These are phyloP conservation scores for Candida nanaspora DNA, from an alignment of 805 yeast species.

Conservation along the genomic window DNA sequence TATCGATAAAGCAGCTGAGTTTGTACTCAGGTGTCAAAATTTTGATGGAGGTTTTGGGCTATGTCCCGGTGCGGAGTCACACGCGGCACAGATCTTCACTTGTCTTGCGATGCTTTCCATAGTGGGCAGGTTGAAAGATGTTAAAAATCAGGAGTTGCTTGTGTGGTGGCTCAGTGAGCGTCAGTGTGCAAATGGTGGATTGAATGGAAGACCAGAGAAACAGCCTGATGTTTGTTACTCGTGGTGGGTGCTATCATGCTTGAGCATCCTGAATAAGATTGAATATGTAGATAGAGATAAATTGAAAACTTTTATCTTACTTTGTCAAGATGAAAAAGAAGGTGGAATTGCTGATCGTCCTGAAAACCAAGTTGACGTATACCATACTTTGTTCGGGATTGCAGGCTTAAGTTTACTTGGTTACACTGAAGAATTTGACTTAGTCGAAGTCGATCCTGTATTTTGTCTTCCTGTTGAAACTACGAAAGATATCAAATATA, in stretches of 20 bases:
- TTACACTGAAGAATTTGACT: constrained; percentile 29
- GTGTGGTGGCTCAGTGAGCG: constrained; percentile 90
- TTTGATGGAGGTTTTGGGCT: constrained; percentile 96
- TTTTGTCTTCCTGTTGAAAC: constrained; percentile 65
- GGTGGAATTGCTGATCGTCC: constrained; percentile 95
- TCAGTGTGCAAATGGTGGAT: constrained; percentile 81
- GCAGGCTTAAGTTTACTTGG: constrained; percentile 81
- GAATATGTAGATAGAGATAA: constrained; percentile 72
- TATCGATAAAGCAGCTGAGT: constrained; percentile 55
- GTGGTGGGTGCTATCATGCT: constrained; percentile 91
- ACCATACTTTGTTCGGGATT: constrained; percentile 85
- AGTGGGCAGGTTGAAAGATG: constrained; percentile 43
- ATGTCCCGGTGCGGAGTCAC: constrained; percentile 92
- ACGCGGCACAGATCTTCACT: constrained; percentile 86
- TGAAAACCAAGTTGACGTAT: constrained; percentile 87
- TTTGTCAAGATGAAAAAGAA: constrained; percentile 63
- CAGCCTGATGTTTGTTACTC: constrained; percentile 96
- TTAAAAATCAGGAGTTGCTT: constrained; percentile 38
- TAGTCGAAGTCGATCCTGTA: constrained; percentile 71
- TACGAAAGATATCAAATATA: not conserved
- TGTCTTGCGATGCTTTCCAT: constrained; percentile 79
- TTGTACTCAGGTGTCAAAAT: constrained; percentile 65
- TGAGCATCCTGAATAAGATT: constrained; percentile 56
- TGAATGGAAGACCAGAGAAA: constrained; percentile 95
- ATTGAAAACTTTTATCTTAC: constrained; percentile 59